phyloP scores from a whole-genome alignment of 768 basidiomycete species.

The Trametes cinnabarina region DNA sequence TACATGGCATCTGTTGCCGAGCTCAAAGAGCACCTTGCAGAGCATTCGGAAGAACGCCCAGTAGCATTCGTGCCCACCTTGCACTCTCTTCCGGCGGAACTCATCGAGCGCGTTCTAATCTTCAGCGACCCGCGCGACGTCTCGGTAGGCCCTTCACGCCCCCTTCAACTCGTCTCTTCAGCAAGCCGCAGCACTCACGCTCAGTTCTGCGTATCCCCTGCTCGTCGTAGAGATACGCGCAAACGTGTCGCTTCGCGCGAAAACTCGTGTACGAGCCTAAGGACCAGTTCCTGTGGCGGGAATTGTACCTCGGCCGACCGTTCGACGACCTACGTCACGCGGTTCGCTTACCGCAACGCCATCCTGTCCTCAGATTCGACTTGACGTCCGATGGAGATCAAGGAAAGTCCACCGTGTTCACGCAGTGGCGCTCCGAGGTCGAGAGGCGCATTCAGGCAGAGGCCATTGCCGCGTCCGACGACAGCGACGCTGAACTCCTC shows the following conservation, averaged over 20 bases:
- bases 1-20: not conserved
- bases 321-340: constrained; percentile 65
- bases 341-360: constrained; percentile 11
- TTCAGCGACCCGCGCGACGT: constrained; percentile 57
- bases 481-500: constrained; percentile 2
- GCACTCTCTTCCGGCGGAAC: constrained; percentile 49
- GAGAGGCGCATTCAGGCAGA: constrained; percentile 18
- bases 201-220: not conserved
- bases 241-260: constrained; percentile 49
- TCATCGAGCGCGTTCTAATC: constrained; percentile 55
- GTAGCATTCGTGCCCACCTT: not conserved
- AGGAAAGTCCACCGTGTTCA: not conserved
- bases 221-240: constrained; percentile 40
- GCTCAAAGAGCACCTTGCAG: not conserved
- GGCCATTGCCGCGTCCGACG: not conserved
- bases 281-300: constrained; percentile 68
- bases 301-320: constrained; percentile 52
- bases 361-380: not conserved
- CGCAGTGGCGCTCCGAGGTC: constrained; percentile 29
- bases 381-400: not conserved
- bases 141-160: constrained; percentile 25
- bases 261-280: constrained; percentile 46
- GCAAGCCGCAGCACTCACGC: too few species aligned
- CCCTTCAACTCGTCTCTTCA: not conserved
- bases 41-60: not conserved